Percentiles rank a stretch among this genome's conserved stretches.
Evolutionary conservation across 768 basidiomycete species (phyloP).

Genomic region (Phlebiopsis flavidoalba): DNA sequence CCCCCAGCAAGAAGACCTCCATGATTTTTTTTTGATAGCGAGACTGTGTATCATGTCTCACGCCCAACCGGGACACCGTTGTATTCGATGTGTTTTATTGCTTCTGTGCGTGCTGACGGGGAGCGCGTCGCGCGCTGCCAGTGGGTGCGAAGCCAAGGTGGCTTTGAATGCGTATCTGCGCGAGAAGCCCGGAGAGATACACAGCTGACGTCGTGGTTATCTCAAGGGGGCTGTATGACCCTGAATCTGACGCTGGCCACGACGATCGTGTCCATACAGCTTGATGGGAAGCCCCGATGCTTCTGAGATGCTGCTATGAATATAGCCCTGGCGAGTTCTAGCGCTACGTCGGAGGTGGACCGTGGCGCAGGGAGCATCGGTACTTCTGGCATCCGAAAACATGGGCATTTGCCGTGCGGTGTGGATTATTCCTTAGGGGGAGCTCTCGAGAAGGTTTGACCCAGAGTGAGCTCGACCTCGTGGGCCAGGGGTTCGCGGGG

Average conservation of each 20-base stretch:
- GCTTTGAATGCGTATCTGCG: not conserved
- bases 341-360: not conserved
- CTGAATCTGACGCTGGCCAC: not conserved
- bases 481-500: not conserved
- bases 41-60: not conserved
- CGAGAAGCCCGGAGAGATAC: not conserved
- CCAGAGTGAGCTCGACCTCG: not conserved
- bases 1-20: conserved; percentile 10
- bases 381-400: not conserved
- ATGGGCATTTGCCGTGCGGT: not conserved
- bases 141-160: not conserved
- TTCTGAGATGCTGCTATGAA: no score
- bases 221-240: not conserved
- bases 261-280: no score
- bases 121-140: not conserved
- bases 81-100: not conserved
- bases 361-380: not conserved
- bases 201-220: not conserved
- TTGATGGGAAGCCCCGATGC: no score
- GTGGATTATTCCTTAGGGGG: not conserved
- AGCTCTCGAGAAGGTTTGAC: not conserved
- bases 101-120: not conserved
- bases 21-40: conserved; percentile 1
- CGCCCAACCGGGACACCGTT: not conserved
- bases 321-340: not conserved